phyloP scores from a whole-genome alignment of 345 rosid genomes.

The Schrenkiella parvula region DNA sequence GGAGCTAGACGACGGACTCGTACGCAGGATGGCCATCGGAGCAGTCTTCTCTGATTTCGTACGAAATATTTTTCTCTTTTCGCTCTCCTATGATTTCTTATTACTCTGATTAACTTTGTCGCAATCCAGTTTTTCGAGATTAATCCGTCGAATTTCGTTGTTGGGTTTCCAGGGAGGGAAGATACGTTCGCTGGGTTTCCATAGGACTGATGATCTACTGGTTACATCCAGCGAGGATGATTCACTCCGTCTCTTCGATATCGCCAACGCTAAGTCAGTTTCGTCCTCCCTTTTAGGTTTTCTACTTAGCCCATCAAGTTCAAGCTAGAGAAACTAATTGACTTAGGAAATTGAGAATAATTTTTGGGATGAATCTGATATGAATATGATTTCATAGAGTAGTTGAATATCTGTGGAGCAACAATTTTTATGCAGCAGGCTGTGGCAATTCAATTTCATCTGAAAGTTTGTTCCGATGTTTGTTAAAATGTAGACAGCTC shows the following conservation, averaged over 20 bases:
- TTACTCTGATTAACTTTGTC: neutral
- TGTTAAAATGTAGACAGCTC: conserved; percentile 50
- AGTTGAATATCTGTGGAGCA: neutral
- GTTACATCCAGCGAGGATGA: conserved; percentile 94
- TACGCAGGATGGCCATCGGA: conserved; percentile 85
- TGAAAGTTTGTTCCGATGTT: conserved; percentile 5
- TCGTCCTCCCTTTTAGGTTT: conserved; percentile 15
- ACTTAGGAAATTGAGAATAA: neutral
- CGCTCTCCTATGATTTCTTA: neutral
- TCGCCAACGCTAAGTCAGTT: conserved; percentile 84
- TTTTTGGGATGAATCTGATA: neutral
- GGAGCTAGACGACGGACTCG: conserved; percentile 63
- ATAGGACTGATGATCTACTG: conserved; percentile 83
- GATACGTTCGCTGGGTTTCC: conserved; percentile 81
- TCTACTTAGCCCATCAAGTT: neutral
- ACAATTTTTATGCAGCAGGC: neutral
- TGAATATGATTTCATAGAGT: neutral
- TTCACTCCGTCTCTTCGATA: conserved; percentile 89
- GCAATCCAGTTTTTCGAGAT: neutral
- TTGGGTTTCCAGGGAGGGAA: conserved; percentile 62
- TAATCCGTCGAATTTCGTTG: neutral
- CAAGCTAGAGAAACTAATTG: neutral
- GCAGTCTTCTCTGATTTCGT: conserved; percentile 96
- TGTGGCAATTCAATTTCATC: neutral
- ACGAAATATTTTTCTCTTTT: conserved; percentile 12